Percentiles rank a stretch among this genome's conserved stretches.
These are phyloP conservation scores for Metschnikowia peoriensis DNA, from an alignment of 805 yeast species.

Conservation along the genomic window DNA sequence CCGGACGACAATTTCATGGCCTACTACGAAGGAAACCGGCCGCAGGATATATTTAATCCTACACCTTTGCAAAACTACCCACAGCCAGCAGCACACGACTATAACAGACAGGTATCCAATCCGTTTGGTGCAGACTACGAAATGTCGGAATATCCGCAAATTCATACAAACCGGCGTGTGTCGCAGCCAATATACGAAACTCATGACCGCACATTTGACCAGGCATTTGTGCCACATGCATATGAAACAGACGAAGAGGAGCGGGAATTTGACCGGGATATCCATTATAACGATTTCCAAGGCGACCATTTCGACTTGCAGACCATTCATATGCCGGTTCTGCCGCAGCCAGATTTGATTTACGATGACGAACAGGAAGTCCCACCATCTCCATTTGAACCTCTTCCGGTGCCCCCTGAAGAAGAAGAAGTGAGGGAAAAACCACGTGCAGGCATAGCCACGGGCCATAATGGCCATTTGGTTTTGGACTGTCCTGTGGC, in stretches of 20 bases:
- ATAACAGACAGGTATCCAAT: slow-evolving; percentile 17
- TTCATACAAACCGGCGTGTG: neutral
- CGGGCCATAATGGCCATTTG: slow-evolving; percentile 62
- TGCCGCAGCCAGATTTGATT: slow-evolving; percentile 5
- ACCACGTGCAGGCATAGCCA: slow-evolving; percentile 28
- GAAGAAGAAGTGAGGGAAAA: slow-evolving; percentile 32
- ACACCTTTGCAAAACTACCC: slow-evolving; percentile 8
- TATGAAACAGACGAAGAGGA: slow-evolving; percentile 42
- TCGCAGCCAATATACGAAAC: slow-evolving; percentile 8
- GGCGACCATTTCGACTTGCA: slow-evolving; percentile 44
- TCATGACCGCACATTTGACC: slow-evolving; percentile 23
- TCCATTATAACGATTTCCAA: slow-evolving; percentile 37
- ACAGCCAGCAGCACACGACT: slow-evolving; percentile 10
- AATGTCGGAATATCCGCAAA: slow-evolving; percentile 15
- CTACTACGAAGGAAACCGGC: slow-evolving; percentile 17
- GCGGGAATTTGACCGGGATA: slow-evolving; percentile 39
- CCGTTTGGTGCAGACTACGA: slow-evolving; percentile 30
- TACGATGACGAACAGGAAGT: slow-evolving; percentile 12
- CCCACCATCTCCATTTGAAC: slow-evolving; percentile 30
- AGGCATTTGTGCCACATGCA: slow-evolving; percentile 44
- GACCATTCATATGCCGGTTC: slow-evolving; percentile 26
- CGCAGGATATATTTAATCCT: slow-evolving; percentile 16
- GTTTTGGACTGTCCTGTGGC: slow-evolving; percentile 89
- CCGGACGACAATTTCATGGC: slow-evolving; percentile 14
- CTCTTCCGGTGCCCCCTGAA: slow-evolving; percentile 32